Evolutionary conservation across 805 yeast species (phyloP).

Genomic region (Suhomyces kilbournensis): DNA sequence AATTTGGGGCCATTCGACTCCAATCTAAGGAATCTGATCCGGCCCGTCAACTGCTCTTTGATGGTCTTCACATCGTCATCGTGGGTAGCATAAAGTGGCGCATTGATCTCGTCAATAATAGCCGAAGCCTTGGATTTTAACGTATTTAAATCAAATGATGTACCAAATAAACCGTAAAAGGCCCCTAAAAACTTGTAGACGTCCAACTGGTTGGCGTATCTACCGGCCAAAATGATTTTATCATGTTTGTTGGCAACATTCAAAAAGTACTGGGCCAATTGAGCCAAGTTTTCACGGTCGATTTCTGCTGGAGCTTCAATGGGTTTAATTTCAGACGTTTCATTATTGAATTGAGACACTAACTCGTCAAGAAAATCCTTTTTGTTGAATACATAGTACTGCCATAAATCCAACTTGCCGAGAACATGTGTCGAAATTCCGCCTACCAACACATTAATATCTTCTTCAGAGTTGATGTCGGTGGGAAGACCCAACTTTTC

Average conservation of each 20-base stretch:
- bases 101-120: conserved; percentile 75
- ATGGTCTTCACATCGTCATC: conserved; percentile 71
- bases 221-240: conserved; percentile 43
- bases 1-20: conserved; percentile 79
- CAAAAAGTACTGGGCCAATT: conserved; percentile 49
- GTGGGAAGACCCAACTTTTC: conserved; percentile 61
- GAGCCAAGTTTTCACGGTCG: conserved; percentile 34
- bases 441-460: conserved; percentile 59
- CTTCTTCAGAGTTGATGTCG: conserved; percentile 46
- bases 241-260: conserved; percentile 38
- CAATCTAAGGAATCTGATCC: conserved; percentile 73
- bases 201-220: conserved; percentile 58
- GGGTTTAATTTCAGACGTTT: conserved; percentile 9
- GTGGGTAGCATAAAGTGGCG: conserved; percentile 65
- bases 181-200: conserved; percentile 50
- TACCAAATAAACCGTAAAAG: not conserved
- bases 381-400: conserved; percentile 74
- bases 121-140: conserved; percentile 40
- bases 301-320: conserved; percentile 21
- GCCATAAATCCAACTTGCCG: conserved; percentile 74
- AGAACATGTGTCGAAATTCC: conserved; percentile 70
- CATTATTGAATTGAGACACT: conserved; percentile 32
- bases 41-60: conserved; percentile 64
- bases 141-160: conserved; percentile 18
- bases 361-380: conserved; percentile 37